These are phyloP conservation scores for Dictyostelium capitatum DNA, from an alignment of 78 protist genomes.

Conservation along the genomic window DNA sequence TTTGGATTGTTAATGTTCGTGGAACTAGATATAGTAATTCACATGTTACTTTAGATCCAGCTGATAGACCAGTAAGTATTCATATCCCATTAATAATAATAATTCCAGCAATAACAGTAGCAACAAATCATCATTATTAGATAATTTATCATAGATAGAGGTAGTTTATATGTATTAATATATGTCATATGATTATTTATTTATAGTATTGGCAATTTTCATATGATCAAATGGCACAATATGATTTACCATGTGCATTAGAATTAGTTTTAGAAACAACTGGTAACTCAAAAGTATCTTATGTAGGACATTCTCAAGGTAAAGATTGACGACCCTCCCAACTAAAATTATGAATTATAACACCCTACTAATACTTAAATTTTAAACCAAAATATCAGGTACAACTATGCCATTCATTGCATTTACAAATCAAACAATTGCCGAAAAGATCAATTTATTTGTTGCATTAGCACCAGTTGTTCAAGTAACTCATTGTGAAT, in stretches of 20 bases:
- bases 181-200: neutral
- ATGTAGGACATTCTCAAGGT: conserved; percentile 87
- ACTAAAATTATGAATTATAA: no score
- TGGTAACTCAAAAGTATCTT: conserved; percentile 27
- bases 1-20: conserved; percentile 83
- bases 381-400: no score
- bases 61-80: conserved; percentile 30
- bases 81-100: no score
- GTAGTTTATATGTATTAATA: neutral
- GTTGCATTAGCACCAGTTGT: conserved; percentile 85
- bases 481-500: conserved; percentile 48
- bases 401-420: conserved; percentile 73
- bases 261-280: conserved; percentile 50
- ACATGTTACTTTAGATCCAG: conserved; percentile 11
- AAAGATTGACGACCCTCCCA: no score
- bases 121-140: neutral
- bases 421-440: conserved; percentile 27
- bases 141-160: no score
- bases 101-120: no score
- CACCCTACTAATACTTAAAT: no score
- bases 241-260: conserved; percentile 69
- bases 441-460: conserved; percentile 69
- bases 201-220: conserved; percentile 29
- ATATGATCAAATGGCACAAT: conserved; percentile 72
- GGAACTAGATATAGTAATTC: conserved; percentile 73